Evolutionary conservation across 345 rosid species (phyloP), one percentile per base, ranked within the genome.

Genomic region (Raphanus sativus): DNA sequence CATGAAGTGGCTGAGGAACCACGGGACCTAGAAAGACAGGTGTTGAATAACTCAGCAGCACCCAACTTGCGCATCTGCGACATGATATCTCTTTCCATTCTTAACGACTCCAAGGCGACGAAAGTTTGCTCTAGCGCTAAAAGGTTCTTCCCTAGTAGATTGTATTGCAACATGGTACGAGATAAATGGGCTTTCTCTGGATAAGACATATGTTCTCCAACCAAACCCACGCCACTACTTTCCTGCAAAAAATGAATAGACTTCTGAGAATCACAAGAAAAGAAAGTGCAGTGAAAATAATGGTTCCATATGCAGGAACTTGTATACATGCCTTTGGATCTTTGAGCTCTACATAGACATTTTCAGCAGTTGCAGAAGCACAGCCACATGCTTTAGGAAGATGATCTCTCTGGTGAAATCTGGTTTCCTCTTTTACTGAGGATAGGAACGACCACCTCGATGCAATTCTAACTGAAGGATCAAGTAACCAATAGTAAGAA

Each of bases 71-170:
- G 83, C 72, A 90, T 76, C 66, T 93, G 95, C 48, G 72, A 69
- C 81, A 87, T 80, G 62, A 89, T 91, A 65, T 91, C 89, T 70
- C 65, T 84, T 82, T 93, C 92, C 86, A 88, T 75, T 72, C 74
- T 84, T 34, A 85, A 60, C 0, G 59, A 82, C 21, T 86, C 82
- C 11, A 83, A 79, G 78, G 89, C 87, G 16, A 80, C 71, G 67
- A 91, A 83, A 42, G 86, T 86, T 16, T 87, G 80, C 83, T 93
- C 93, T 72, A 93, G 77, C 26, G 83, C 86, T 38, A 84, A 52
- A 45, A 91, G 91, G 80, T 89, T 93, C 75, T 89, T 88, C 83
- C 86, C 81, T 50, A 93, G 80, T 79, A 91, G 80, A 73, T 82
- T 70, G 80, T 80, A 86, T 12, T 79, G 74, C 30, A 85, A 84